Conservation (phyloP, 192 early-diverging fungal genomes). For the Umbelopsis vinacea region DNA sequence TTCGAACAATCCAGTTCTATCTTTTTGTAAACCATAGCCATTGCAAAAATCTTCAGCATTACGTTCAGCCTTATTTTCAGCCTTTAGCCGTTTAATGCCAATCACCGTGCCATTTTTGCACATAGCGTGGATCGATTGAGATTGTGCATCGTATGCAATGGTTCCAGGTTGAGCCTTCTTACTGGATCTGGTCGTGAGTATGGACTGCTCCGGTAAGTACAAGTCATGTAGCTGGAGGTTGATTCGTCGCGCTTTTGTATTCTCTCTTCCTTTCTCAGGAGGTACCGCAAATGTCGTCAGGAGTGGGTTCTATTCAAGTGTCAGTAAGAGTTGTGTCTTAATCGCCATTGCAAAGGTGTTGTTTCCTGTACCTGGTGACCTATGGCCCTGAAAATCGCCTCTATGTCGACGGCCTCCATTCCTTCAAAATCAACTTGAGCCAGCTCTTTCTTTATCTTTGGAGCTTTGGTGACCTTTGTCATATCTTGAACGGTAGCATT, state of each 20-base stretch:
- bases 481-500: slow-evolving; percentile 69
- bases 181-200: background rate
- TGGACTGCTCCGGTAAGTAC: slow-evolving; percentile 35
- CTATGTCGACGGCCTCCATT: slow-evolving; percentile 65
- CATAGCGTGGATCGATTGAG: slow-evolving; percentile 48
- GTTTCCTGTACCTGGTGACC: slow-evolving; percentile 65
- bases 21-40: slow-evolving; percentile 56
- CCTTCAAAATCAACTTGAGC: slow-evolving; percentile 61
- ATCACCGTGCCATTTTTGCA: slow-evolving; percentile 60
- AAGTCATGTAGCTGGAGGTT: slow-evolving; percentile 49
- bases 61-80: slow-evolving; percentile 63
- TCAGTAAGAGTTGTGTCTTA: slow-evolving; percentile 18
- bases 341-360: slow-evolving; percentile 17
- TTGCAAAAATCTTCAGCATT: slow-evolving; percentile 69
- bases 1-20: background rate
- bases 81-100: slow-evolving; percentile 52
- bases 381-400: slow-evolving; percentile 72
- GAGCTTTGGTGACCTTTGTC: slow-evolving; percentile 64
- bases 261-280: slow-evolving; percentile 4
- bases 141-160: slow-evolving; percentile 35
- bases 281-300: slow-evolving; percentile 49
- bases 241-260: background rate
- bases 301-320: slow-evolving; percentile 53
- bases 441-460: slow-evolving; percentile 65
- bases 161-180: slow-evolving; percentile 41